phyloP scores from a whole-genome alignment of 805 yeast genomes.

The Candida sanyiensis region DNA sequence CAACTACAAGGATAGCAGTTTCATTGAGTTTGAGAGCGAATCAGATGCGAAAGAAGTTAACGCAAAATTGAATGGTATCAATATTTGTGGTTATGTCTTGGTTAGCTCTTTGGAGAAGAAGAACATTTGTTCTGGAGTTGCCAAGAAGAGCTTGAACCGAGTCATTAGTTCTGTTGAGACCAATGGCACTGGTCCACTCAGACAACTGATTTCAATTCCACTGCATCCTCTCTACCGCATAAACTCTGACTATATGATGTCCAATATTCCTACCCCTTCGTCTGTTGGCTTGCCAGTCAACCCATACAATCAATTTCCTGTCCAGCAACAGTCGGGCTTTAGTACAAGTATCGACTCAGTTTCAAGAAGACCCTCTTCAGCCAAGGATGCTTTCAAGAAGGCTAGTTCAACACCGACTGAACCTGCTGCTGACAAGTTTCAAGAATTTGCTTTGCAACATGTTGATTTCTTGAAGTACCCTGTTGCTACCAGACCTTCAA shows the following conservation, averaged over 20 bases:
- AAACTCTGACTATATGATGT: slow-evolving; percentile 3
- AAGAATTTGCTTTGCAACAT: slow-evolving; percentile 26
- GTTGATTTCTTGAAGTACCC: slow-evolving; percentile 31
- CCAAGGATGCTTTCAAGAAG: slow-evolving; percentile 4
- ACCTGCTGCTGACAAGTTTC: slow-evolving; percentile 18
- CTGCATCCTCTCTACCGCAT: slow-evolving; percentile 1
- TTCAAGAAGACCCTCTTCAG: slow-evolving; percentile 3
- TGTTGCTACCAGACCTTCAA: slow-evolving; percentile 29
- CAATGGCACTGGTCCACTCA: not conserved
- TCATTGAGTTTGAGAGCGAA: slow-evolving; percentile 24
- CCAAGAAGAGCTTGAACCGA: slow-evolving; percentile 1
- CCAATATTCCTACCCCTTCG: slow-evolving; percentile 3
- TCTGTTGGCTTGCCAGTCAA: slow-evolving; percentile 4
- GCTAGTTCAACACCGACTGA: slow-evolving; percentile 3
- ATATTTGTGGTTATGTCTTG: slow-evolving; percentile 17
- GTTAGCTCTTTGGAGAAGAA: slow-evolving; percentile 14
- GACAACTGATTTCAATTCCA: not conserved
- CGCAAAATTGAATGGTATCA: slow-evolving; percentile 24
- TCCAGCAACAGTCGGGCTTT: not conserved
- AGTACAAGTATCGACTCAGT: not conserved
- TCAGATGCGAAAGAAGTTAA: slow-evolving; percentile 20
- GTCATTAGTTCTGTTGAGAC: slow-evolving; percentile 3
- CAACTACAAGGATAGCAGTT: slow-evolving; percentile 12
- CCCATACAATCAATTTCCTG: not conserved
- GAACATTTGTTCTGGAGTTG: slow-evolving; percentile 2